These are phyloP conservation scores for Globisporangium splendens DNA, from an alignment of 352 stramenopile genomes.

Conservation along the genomic window DNA sequence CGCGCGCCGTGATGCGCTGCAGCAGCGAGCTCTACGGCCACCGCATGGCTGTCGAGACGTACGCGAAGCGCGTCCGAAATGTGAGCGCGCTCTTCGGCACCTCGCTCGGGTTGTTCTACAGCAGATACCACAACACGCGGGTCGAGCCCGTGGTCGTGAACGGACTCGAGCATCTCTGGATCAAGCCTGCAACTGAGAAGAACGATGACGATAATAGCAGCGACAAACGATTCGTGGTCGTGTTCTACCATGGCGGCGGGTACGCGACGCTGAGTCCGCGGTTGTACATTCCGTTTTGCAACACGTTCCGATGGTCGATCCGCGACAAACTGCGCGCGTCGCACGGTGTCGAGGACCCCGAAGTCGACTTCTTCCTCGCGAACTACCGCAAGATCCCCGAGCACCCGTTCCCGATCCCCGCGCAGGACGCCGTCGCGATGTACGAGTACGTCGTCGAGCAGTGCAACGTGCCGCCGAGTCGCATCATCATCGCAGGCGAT, in stretches of 20 bases:
- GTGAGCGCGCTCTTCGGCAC: conserved; percentile 21
- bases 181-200: conserved; percentile 2
- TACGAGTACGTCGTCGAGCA: conserved; percentile 20
- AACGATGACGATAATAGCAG: background rate
- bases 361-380: conserved; percentile 17
- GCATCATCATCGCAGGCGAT: conserved; percentile 17
- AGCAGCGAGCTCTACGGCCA: conserved; percentile 21
- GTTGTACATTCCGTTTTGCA: conserved; percentile 16
- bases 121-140: conserved; percentile 12
- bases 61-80: conserved; percentile 16
- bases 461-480: conserved; percentile 5
- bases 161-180: conserved; percentile 16
- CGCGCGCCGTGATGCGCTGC: conserved; percentile 22
- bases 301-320: conserved; percentile 9
- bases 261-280: conserved; percentile 15
- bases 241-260: conserved; percentile 19
- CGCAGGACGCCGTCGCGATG: conserved; percentile 11
- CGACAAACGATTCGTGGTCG: conserved; percentile 5
- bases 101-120: conserved; percentile 21
- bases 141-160: conserved; percentile 23
- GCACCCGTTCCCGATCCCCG: conserved; percentile 13
- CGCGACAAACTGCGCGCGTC: background rate
- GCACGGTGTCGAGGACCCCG: background rate
- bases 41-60: conserved; percentile 13
- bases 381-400: conserved; percentile 21